Evolutionary conservation across 805 yeast species (phyloP).

Genomic region (Wickerhamiella azymoides): DNA sequence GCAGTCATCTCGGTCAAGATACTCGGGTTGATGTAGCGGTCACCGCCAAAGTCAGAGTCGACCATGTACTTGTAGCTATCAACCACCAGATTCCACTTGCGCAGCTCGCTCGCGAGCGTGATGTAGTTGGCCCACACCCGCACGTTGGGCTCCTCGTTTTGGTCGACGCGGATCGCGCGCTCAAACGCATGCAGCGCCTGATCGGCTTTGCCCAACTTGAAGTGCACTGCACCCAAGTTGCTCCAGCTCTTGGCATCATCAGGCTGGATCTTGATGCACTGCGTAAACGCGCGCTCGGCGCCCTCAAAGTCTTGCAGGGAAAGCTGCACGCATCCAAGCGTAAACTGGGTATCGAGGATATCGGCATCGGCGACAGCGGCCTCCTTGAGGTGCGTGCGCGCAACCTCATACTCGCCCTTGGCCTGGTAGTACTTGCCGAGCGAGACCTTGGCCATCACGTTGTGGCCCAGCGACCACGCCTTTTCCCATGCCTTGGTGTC

Average conservation of each 20-base stretch:
- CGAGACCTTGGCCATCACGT: constrained; percentile 75
- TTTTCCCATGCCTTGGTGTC: constrained; percentile 67
- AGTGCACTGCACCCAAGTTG: constrained; percentile 68
- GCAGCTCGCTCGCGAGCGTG: constrained; percentile 63
- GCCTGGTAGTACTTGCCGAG: constrained; percentile 56
- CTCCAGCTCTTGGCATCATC: constrained; percentile 79
- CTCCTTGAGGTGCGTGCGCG: constrained; percentile 59
- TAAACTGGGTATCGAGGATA: constrained; percentile 72
- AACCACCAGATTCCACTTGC: constrained; percentile 83
- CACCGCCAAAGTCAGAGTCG: constrained; percentile 40
- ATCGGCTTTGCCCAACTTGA: constrained; percentile 46
- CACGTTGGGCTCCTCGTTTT: constrained; percentile 60
- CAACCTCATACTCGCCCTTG: constrained; percentile 35
- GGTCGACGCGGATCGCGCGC: constrained; percentile 55
- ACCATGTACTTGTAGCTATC: constrained; percentile 56
- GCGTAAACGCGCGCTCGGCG: constrained; percentile 83
- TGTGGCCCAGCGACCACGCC: constrained; percentile 77
- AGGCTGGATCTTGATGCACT: constrained; percentile 79
- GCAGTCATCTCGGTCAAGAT: constrained; percentile 62
- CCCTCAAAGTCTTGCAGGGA: constrained; percentile 55
- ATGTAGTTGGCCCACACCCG: constrained; percentile 80
- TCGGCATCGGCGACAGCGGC: constrained; percentile 62
- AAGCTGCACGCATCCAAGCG: constrained; percentile 82
- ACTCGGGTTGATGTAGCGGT: constrained; percentile 56
- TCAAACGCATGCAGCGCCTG: constrained; percentile 80